A percentile compares a stretch with the other conserved stretches of the same genome.
These are phyloP conservation scores for Phytopythium cucurbitacearum DNA, from an alignment of 352 stramenopile genomes.

Conservation along the genomic window DNA sequence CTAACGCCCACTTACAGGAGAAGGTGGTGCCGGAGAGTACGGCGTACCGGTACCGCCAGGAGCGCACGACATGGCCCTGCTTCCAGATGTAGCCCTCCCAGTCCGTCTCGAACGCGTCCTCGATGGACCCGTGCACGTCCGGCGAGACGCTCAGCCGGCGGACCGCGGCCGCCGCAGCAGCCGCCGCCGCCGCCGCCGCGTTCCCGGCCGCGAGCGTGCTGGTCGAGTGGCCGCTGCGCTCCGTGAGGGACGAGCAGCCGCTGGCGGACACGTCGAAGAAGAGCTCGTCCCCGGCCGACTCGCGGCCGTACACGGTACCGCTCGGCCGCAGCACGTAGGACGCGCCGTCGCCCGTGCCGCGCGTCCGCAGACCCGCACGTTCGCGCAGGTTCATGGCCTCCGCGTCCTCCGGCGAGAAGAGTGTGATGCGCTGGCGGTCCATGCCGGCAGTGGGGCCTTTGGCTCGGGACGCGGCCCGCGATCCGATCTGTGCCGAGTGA, in stretches of 20 bases:
- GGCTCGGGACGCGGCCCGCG: not conserved
- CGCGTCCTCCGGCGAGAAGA: slow-evolving; percentile 68
- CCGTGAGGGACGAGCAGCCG: slow-evolving; percentile 35
- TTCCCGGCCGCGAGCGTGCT: slow-evolving; percentile 12
- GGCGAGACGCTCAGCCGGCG: slow-evolving; percentile 61
- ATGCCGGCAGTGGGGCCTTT: slow-evolving; percentile 6
- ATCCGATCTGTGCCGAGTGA: slow-evolving; percentile 11
- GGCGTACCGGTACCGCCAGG: slow-evolving; percentile 81
- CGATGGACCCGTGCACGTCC: slow-evolving; percentile 64
- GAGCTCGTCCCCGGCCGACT: slow-evolving; percentile 43
- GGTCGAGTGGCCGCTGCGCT: slow-evolving; percentile 36
- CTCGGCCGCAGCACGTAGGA: slow-evolving; percentile 59
- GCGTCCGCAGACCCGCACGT: slow-evolving; percentile 31
- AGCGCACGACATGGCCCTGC: slow-evolving; percentile 82
- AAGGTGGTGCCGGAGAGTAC: slow-evolving; percentile 78
- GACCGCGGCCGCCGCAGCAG: slow-evolving; percentile 8
- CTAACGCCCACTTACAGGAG: slow-evolving; percentile 24
- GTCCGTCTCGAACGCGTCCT: slow-evolving; percentile 85
- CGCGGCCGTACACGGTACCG: slow-evolving; percentile 55
- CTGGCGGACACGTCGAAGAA: slow-evolving; percentile 49
- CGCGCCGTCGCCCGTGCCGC: slow-evolving; percentile 28
- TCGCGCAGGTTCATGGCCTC: slow-evolving; percentile 69
- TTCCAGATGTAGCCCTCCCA: slow-evolving; percentile 89
- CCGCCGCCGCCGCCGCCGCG: slow-evolving; percentile 5
- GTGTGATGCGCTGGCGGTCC: slow-evolving; percentile 62